Evolutionary conservation across 805 yeast species (phyloP).

Genomic region (Yarrowia alimentaria): DNA sequence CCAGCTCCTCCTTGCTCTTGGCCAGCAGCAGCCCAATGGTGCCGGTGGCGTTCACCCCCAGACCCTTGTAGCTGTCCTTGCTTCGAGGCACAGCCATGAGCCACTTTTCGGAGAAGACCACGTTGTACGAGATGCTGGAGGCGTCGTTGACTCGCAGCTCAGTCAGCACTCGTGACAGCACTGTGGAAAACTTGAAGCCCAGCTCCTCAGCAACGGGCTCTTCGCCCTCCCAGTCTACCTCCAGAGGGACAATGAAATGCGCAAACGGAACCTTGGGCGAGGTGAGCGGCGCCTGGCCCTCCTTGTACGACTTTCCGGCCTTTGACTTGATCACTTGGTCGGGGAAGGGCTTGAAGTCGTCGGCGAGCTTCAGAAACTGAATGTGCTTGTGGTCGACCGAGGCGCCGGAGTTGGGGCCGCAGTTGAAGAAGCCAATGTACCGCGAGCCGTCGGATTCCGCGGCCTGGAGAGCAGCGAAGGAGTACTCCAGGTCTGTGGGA

Average conservation of each 20-base stretch:
- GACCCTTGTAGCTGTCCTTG: slow-evolving; percentile 46
- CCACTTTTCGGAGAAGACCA: slow-evolving; percentile 78
- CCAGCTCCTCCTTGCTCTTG: slow-evolving; percentile 55
- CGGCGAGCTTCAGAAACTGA: slow-evolving; percentile 76
- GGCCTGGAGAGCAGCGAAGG: slow-evolving; percentile 53
- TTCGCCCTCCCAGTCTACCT: slow-evolving; percentile 40
- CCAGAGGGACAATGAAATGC: slow-evolving; percentile 73
- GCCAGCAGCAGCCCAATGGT: slow-evolving; percentile 75
- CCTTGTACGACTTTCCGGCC: slow-evolving; percentile 33
- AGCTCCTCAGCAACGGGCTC: slow-evolving; percentile 56
- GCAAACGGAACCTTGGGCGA: slow-evolving; percentile 69
- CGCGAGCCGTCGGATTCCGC: slow-evolving; percentile 46
- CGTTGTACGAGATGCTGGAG: slow-evolving; percentile 64
- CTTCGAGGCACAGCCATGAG: slow-evolving; percentile 77
- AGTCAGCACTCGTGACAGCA: slow-evolving; percentile 70
- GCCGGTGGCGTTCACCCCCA: slow-evolving; percentile 80
- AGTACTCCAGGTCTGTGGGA: slow-evolving; percentile 64
- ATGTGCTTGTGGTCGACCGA: slow-evolving; percentile 91
- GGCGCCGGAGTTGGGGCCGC: slow-evolving; percentile 89
- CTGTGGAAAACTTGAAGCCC: slow-evolving; percentile 66
- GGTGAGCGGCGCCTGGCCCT: slow-evolving; percentile 56
- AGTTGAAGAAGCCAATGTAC: slow-evolving; percentile 82
- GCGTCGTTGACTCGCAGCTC: slow-evolving; percentile 47
- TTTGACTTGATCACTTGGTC: slow-evolving; percentile 30
- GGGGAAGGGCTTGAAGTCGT: slow-evolving; percentile 46